Base-by-base conservation (phyloP, 371 early-diverging fungal species). In the Saksenaea oblongispora region DNA sequence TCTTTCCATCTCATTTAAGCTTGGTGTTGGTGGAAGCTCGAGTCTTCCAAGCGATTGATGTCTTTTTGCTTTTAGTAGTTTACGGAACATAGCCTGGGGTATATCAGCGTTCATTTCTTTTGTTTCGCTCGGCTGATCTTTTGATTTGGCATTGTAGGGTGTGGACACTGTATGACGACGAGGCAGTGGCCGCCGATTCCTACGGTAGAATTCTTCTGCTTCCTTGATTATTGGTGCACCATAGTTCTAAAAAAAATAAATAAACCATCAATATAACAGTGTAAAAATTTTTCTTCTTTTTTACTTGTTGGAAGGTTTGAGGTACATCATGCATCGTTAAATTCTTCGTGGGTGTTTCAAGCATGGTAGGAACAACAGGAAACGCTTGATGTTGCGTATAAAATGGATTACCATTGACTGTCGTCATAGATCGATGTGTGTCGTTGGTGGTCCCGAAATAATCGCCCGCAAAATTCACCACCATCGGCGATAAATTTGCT, bases 141-240 rank as follows among this genome's bases (percentile, higher is more conserved):
- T 34, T 34, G 15, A 9, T 18, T 61, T 36, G 36, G 63, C 58
- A 56, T 57, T 47, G 58, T 78, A 75, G 34, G 76, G 75, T 9
- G 77, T 73, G 36, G 80, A 76, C 2, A 80, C 80, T 0, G 80
- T 80, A 59, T 80, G 80, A 58, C 80, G 73, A 58, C 80, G 71
- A 24, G 80, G 80, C 54, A 80, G 44, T 34, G 69, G 57, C 3
- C 69, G 68, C 31, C 65, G 64, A 24, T 22, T 22, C 24, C 51
- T 47, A 22, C 51, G 51, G 11, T 18, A 22, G 3, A 47, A 47
- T 7, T 47, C 51, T 22, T 47, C 51, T 22, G 51, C 22, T 47
- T 47, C 51, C 22, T 47, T 22, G 51, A 22, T 22, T 10, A 11
- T 11, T 18, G 58, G 58, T 8, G 56, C 26, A 8, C 56, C 56